Conservation (phyloP, 768 basidiomycete genomes). For the Phanerochaete sordida region DNA sequence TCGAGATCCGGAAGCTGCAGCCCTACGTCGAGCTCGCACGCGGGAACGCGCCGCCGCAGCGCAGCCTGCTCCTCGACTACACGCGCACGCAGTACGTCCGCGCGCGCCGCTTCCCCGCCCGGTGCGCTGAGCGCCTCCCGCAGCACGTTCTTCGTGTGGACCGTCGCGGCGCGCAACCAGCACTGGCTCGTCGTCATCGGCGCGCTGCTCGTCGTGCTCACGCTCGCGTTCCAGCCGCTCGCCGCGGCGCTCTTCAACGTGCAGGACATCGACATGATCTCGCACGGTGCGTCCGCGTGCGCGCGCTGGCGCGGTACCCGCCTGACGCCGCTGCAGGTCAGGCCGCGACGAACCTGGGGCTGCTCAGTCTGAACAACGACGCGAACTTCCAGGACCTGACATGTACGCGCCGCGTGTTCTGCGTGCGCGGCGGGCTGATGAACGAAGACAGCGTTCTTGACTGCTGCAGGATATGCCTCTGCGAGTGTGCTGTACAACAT, state of each 20-base stretch:
- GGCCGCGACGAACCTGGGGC: constrained; percentile 30
- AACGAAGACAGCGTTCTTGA: constrained; percentile 41
- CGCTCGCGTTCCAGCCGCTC: constrained; percentile 48
- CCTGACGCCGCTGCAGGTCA: constrained; percentile 27
- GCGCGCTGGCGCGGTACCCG: background rate
- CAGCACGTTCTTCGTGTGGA: constrained; percentile 49
- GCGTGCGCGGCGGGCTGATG: background rate
- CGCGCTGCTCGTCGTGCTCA: constrained; percentile 45
- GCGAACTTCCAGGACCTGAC: constrained; percentile 45
- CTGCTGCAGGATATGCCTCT: constrained; percentile 53
- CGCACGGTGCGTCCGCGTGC: background rate
- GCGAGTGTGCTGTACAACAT: constrained; percentile 46
- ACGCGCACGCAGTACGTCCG: constrained; percentile 43
- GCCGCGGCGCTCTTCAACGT: constrained; percentile 48
- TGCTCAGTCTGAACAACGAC: constrained; percentile 44
- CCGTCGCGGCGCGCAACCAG: constrained; percentile 42
- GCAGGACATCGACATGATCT: constrained; percentile 34
- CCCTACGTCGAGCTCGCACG: constrained; percentile 58
- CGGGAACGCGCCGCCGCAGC: constrained; percentile 49
- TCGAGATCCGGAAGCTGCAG: constrained; percentile 58
- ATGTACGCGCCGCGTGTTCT: constrained; percentile 26
- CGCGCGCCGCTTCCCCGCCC: background rate
- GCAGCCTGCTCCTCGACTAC: constrained; percentile 52
- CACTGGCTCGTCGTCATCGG: constrained; percentile 46
- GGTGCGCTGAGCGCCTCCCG: background rate